These are phyloP conservation scores for Fusarium decemcellulare DNA, from an alignment of 2,329 filamentous ascomycete genomes.

Conservation along the genomic window DNA sequence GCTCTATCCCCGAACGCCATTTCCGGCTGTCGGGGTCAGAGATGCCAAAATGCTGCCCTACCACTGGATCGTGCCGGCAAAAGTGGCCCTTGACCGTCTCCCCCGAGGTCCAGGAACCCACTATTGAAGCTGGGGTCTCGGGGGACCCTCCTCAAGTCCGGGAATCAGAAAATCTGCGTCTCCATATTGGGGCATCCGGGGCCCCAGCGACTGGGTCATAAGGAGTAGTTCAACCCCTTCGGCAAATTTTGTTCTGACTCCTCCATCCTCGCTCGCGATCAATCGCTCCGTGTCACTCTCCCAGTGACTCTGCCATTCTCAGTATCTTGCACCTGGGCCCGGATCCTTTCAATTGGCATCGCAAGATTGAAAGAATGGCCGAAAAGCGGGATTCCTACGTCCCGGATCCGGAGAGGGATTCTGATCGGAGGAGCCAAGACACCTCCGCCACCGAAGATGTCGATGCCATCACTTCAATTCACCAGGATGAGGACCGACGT, in stretches of 20 bases:
- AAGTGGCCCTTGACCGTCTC: conserved; percentile 4
- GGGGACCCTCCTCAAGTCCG: background rate
- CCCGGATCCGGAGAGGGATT: conserved; percentile 24
- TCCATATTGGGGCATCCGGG: conserved; percentile 9
- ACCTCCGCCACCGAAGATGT: conserved; percentile 40
- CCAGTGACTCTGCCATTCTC: background rate
- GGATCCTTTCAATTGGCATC: conserved; percentile 7
- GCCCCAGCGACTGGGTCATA: conserved; percentile 29
- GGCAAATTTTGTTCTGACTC: conserved; percentile 29
- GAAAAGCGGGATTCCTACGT: conserved; percentile 34
- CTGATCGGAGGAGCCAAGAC: conserved; percentile 30
- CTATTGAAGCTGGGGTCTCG: conserved; percentile 6
- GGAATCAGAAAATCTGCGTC: conserved; percentile 9
- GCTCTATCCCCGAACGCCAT: conserved; percentile 42
- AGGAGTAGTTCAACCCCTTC: conserved; percentile 26
- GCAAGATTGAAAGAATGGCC: conserved; percentile 26
- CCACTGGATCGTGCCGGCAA: conserved; percentile 6
- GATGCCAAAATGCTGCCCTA: conserved; percentile 12
- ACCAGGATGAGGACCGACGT: conserved; percentile 15
- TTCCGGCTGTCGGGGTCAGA: conserved; percentile 33
- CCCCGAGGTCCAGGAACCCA: conserved; percentile 7
- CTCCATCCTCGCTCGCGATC: conserved; percentile 6
- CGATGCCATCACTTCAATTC: conserved; percentile 37
- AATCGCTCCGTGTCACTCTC: background rate
- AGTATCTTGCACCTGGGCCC: background rate